Conservation (phyloP, 2,329 filamentous ascomycete genomes). For the Aspergillus terreus region DNA sequence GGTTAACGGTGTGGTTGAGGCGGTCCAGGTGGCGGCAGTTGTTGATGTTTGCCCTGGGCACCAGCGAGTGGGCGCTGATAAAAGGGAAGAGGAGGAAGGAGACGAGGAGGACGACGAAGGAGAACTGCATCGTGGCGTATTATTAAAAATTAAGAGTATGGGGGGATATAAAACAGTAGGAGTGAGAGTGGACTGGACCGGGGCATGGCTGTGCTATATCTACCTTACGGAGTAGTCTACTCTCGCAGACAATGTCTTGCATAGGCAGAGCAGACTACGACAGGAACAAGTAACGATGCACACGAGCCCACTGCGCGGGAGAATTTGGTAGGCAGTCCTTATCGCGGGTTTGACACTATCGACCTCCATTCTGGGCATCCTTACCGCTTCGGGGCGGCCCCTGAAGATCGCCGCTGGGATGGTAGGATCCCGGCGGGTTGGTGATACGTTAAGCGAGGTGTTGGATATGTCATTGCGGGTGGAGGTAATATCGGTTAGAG, state of each 20-base stretch:
- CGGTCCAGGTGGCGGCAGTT: slow-evolving; percentile 7
- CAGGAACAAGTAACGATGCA: not conserved
- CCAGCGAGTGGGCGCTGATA: slow-evolving; percentile 1
- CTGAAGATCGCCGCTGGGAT: not conserved
- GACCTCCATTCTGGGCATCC: not conserved
- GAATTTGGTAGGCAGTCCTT: not conserved
- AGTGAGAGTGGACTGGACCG: too few species aligned
- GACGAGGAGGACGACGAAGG: not conserved
- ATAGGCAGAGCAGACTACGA: not conserved
- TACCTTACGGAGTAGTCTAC: too few species aligned
- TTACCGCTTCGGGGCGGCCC: not conserved
- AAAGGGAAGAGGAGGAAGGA: not conserved
- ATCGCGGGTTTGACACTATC: not conserved
- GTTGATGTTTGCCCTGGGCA: not conserved
- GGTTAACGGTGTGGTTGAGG: slow-evolving; percentile 5
- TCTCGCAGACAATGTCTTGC: not conserved
- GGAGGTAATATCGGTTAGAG: not conserved
- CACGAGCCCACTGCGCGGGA: not conserved
- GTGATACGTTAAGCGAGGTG: not conserved
- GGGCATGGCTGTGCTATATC: too few species aligned
- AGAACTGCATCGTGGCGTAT: not conserved
- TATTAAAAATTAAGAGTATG: too few species aligned
- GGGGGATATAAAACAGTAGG: not conserved
- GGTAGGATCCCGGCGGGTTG: too few species aligned
- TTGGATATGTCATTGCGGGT: not conserved